These are phyloP conservation scores for Alternaria sp. DNA, from an alignment of 2,329 filamentous ascomycete species.

Conservation along the genomic window DNA sequence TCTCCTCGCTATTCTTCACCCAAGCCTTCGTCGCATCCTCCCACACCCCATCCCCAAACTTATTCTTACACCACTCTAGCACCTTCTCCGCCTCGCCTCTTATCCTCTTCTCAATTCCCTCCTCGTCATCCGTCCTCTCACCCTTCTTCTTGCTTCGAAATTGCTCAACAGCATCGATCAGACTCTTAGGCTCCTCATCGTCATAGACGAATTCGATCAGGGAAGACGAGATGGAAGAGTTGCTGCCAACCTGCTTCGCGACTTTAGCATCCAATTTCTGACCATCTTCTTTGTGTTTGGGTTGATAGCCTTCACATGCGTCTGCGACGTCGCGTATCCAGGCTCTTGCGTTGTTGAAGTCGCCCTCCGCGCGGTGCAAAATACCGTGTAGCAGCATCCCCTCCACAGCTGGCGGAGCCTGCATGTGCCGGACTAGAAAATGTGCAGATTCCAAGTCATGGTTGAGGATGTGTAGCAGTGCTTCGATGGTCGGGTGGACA, in stretches of 20 bases:
- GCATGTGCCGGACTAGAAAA: constrained; percentile 61
- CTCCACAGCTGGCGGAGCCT: constrained; percentile 56
- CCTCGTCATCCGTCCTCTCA: constrained; percentile 24
- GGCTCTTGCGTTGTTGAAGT: constrained; percentile 56
- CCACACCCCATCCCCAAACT: constrained; percentile 53
- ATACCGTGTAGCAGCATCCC: constrained; percentile 61
- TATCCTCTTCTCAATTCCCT: constrained; percentile 40
- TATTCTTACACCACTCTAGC: constrained; percentile 53
- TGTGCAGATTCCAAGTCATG: constrained; percentile 58
- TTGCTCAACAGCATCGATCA: constrained; percentile 49
- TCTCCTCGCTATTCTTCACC: constrained; percentile 51
- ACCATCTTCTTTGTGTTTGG: constrained; percentile 26
- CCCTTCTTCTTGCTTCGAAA: constrained; percentile 39
- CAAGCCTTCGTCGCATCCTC: constrained; percentile 55
- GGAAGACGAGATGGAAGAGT: constrained; percentile 2
- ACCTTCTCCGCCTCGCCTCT: constrained; percentile 51
- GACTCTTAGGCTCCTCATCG: constrained; percentile 19
- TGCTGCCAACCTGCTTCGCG: constrained; percentile 5
- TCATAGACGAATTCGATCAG: constrained; percentile 32
- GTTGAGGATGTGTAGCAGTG: constrained; percentile 60
- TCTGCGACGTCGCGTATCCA: constrained; percentile 57
- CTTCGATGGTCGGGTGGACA: constrained; percentile 58
- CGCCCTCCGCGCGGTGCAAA: constrained; percentile 59
- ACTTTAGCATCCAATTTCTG: constrained; percentile 22
- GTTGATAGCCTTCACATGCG: constrained; percentile 42